These are phyloP conservation scores for Lolium rigidum DNA, from an alignment of 176 grass and related monocot genomes.

Conservation along the genomic window DNA sequence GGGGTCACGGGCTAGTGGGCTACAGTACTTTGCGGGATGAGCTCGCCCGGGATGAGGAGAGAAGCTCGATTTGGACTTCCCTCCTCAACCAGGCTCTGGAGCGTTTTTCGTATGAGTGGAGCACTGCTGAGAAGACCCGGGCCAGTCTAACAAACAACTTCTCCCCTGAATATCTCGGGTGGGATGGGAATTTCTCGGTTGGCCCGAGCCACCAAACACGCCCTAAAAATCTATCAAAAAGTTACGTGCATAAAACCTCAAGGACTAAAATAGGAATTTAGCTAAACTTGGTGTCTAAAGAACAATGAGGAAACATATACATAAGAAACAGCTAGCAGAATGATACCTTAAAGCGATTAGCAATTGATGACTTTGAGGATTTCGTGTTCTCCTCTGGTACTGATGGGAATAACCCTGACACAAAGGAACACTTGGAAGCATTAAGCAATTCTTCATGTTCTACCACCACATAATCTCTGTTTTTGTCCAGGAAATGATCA, in stretches of 20 bases:
- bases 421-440: slow-evolving; percentile 81
- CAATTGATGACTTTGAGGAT: slow-evolving; percentile 85
- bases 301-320: slow-evolving; percentile 23
- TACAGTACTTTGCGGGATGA: too few species aligned
- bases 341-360: slow-evolving; percentile 77
- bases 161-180: too few species aligned
- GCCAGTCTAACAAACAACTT: too few species aligned
- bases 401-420: slow-evolving; percentile 74
- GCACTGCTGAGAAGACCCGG: too few species aligned
- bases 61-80: too few species aligned
- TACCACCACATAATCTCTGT: slow-evolving; percentile 91
- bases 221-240: slow-evolving; percentile 10
- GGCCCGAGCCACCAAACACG: too few species aligned
- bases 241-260: slow-evolving; percentile 3
- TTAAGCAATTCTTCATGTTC: slow-evolving; percentile 91
- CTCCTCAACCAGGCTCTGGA: too few species aligned
- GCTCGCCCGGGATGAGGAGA: too few species aligned
- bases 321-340: slow-evolving; percentile 27
- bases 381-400: slow-evolving; percentile 76
- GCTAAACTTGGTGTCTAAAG: slow-evolving; percentile 25
- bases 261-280: slow-evolving; percentile 31
- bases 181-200: too few species aligned
- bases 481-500: slow-evolving; percentile 91
- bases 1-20: too few species aligned
- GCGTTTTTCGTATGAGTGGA: too few species aligned